Evolutionary conservation across 2,329 filamentous ascomycete genomes (phyloP).

Genomic region (Verticillium isaacii): DNA sequence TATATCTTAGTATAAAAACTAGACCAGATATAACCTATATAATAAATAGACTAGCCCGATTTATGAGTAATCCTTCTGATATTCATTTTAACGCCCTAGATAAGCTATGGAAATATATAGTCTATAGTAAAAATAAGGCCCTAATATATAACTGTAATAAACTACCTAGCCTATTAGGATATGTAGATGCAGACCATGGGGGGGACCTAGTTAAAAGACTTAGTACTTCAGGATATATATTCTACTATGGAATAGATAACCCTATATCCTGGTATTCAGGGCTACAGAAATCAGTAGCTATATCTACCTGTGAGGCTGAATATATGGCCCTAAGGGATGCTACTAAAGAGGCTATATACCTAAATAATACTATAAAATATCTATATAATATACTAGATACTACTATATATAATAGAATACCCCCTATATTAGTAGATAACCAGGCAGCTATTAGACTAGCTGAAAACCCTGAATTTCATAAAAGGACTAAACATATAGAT

Average conservation of each 20-base stretch:
- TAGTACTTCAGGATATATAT: not conserved
- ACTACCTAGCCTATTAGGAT: too few species aligned
- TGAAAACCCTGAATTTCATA: not conserved
- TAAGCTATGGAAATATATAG: not conserved
- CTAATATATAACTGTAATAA: too few species aligned
- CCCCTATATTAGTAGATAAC: not conserved
- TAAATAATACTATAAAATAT: not conserved
- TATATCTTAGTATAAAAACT: conserved; percentile 1
- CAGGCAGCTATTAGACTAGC: not conserved
- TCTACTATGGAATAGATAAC: not conserved
- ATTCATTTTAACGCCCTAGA: not conserved
- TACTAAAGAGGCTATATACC: not conserved
- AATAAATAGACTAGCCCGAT: not conserved
- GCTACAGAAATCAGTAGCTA: not conserved
- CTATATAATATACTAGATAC: not conserved
- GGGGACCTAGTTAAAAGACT: not conserved
- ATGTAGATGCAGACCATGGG: too few species aligned
- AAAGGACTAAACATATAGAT: not conserved
- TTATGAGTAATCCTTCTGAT: not conserved
- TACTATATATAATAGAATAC: conserved; percentile 2
- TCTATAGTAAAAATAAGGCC: too few species aligned
- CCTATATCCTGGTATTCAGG: not conserved
- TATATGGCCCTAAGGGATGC: not conserved
- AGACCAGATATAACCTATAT: not conserved
- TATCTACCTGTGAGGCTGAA: not conserved